Evolutionary conservation across 306 rosid species (phyloP).

Genomic region (Coriaria nepalensis): DNA sequence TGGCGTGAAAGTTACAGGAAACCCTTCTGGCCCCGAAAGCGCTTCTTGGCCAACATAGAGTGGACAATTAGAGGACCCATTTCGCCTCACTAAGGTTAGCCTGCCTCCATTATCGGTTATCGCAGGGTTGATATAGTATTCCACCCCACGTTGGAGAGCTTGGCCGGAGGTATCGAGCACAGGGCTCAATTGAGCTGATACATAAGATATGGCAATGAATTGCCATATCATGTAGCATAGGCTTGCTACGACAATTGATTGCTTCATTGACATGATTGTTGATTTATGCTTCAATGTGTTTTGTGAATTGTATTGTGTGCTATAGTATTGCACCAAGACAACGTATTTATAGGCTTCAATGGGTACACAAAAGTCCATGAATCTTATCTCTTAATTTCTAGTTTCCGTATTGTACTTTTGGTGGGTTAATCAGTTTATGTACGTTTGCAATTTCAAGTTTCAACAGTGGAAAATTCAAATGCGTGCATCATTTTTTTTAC

Average conservation of each 20-base stretch:
- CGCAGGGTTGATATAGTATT: constrained; percentile 7
- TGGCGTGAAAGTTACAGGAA: constrained; percentile 2
- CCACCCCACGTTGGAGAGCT: constrained; percentile 3
- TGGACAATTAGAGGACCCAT: neutral
- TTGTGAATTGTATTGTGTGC: too few relatives aligned
- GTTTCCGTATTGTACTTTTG: too few relatives aligned
- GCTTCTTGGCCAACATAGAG: constrained; percentile 5
- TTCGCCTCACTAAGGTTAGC: constrained; percentile 1
- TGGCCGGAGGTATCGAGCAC: constrained; percentile 6
- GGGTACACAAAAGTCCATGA: too few relatives aligned
- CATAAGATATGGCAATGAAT: constrained; percentile 8
- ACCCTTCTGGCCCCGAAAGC: neutral
- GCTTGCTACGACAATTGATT: constrained; percentile 1
- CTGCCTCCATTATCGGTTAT: neutral
- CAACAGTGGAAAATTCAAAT: too few relatives aligned
- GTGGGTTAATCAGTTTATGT: too few relatives aligned
- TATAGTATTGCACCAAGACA: too few relatives aligned
- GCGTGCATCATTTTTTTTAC: too few relatives aligned
- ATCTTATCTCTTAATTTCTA: too few relatives aligned
- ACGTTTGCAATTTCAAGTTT: too few relatives aligned
- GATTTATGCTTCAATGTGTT: too few relatives aligned
- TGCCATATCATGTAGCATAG: neutral
- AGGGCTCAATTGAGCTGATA: neutral
- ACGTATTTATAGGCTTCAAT: too few relatives aligned
- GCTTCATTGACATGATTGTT: constrained; percentile 8